Evolutionary conservation across 2,329 filamentous ascomycete species (phyloP), one percentile per base, ranked within the genome.

Genomic region (Cordyceps tenuipes): DNA sequence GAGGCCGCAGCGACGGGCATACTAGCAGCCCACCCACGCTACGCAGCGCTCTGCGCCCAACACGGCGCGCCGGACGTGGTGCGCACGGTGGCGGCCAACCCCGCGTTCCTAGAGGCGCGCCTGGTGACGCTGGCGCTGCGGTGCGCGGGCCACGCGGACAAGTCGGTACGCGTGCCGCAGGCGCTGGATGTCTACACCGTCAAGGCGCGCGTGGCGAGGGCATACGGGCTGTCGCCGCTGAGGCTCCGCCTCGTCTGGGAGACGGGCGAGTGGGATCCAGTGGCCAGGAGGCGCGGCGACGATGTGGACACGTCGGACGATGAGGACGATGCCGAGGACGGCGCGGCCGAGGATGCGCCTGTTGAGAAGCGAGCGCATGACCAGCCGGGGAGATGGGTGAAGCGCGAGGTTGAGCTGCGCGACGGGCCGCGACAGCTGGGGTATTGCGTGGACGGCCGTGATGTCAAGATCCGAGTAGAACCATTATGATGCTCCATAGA

Each of bases 221-320:
- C 87, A n/a, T 90, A 95, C 67, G 77, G 74, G 1, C 66, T 89
- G 12, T 73, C 79, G 51, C 88, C 91, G 0, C 77, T 90, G 63
- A 74, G 75, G 47, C 75, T 93, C 62, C 80, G 79, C 46, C 72
- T 97, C 53, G 76, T 94, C 0, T 96, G 90, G 88, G 91, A 96
- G 75, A 96, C 91, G 9, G 90, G 90, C 21, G 92, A 97, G 72
- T 90, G 88, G 84, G 91, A 96, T 71, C 90, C 90, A 0, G 85
- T 91, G 0, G 81, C 81, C 9, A 80, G 82, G 62, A 82, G 84
- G 65, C 80, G 85, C 63, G 79, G 83, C 5, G 79, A 81, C 34
- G 83, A 83, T 48, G 58, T 46, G 58, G 78, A 77, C 49, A 79
- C 77, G 65, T 81, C 79, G 50, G 81, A 82, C 34, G 80, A 81